A percentile compares a stretch with the other conserved stretches of the same genome.
phyloP scores from a whole-genome alignment of 2,329 filamentous ascomycete species.

The Cercospora brassicicola region DNA sequence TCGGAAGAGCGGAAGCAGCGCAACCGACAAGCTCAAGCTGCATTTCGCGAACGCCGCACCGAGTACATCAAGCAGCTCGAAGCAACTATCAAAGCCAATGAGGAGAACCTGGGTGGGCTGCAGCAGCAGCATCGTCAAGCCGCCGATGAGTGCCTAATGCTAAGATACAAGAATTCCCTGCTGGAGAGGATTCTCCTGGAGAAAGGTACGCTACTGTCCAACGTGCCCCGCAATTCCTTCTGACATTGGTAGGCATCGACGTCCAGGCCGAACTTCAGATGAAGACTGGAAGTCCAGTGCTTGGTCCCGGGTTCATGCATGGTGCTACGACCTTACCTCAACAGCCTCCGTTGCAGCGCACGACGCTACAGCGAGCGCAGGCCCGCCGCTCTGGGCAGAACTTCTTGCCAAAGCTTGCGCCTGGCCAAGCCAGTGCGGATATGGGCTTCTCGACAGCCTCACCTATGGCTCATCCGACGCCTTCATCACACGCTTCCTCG shows the following conservation, averaged over 20 bases:
- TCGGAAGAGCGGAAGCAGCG: constrained; percentile 98
- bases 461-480: constrained; percentile 76
- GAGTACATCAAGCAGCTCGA: constrained; percentile 99
- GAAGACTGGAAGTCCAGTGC: constrained; percentile 83
- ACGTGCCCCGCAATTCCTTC: not conserved
- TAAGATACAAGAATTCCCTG: constrained; percentile 96
- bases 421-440: constrained; percentile 45
- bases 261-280: constrained; percentile 92
- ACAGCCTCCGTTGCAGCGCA: constrained; percentile 67
- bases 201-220: constrained; percentile 64
- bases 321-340: constrained; percentile 23
- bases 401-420: constrained; percentile 40
- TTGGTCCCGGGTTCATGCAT: constrained; percentile 65
- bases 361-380: constrained; percentile 73
- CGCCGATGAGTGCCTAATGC: constrained; percentile 95
- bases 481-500: constrained; percentile 75
- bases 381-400: constrained; percentile 39
- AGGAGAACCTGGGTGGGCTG: constrained; percentile 86
- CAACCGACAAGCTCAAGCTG: constrained; percentile 94
- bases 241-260: constrained; percentile 71
- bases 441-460: constrained; percentile 55
- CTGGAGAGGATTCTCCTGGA: constrained; percentile 93
- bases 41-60: constrained; percentile 91
- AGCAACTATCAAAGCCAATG: constrained; percentile 94
- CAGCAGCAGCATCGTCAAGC: constrained; percentile 93